Conservation (phyloP, 495 filamentous ascomycete species). For the Darksidea phi region DNA sequence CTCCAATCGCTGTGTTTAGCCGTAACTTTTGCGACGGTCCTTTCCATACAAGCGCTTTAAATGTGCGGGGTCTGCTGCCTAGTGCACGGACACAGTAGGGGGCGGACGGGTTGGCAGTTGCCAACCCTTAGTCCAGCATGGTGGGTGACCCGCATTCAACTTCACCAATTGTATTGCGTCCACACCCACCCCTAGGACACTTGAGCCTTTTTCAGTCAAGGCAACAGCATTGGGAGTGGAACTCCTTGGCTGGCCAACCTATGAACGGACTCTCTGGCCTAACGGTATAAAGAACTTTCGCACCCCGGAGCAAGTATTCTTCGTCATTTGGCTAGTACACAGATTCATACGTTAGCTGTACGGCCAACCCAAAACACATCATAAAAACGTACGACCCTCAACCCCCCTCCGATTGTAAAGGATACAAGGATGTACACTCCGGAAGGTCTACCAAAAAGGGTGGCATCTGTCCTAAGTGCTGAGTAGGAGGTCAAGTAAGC, state of each 20-base stretch:
- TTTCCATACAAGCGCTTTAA: not conserved
- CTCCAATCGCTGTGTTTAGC: not conserved
- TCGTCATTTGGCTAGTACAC: not conserved
- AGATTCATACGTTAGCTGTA: not conserved
- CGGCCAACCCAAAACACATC: not conserved
- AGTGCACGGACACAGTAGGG: not conserved
- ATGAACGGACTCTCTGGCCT: not conserved
- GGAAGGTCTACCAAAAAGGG: not conserved
- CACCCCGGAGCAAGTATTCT: not conserved
- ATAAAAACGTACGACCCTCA: not conserved
- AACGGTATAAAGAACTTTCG: not conserved
- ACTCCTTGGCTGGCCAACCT: not conserved
- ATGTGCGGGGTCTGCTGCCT: not conserved
- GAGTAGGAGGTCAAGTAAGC: not conserved
- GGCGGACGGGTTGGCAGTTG: not conserved
- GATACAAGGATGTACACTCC: not conserved
- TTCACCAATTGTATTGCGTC: not conserved
- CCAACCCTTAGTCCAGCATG: not conserved
- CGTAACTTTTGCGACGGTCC: not conserved
- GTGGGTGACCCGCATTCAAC: not conserved
- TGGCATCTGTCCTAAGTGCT: not conserved
- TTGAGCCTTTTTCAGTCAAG: not conserved
- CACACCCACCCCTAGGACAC: not conserved
- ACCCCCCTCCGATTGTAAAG: not conserved
- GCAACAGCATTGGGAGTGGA: not conserved